Evolutionary conservation across 192 early-diverging fungal species (phyloP).

Genomic region (Backusella australiensis): DNA sequence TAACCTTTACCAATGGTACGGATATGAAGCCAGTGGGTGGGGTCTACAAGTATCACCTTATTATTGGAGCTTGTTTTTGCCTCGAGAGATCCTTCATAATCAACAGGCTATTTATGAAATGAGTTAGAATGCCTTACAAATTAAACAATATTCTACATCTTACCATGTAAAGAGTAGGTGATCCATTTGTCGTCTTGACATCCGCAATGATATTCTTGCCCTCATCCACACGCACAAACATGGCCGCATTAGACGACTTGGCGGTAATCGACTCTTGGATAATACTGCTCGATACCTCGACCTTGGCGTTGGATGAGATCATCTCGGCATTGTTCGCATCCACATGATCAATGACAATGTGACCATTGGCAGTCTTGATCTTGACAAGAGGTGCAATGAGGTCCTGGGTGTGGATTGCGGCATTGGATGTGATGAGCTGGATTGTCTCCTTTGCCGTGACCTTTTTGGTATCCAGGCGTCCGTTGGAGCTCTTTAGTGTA

Average conservation of each 20-base stretch:
- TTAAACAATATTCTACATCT: background rate
- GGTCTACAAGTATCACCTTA: background rate
- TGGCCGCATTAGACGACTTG: background rate
- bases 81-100: background rate
- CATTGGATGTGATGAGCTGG: background rate
- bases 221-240: background rate
- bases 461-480: background rate
- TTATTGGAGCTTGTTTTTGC: background rate
- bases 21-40: background rate
- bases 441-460: background rate
- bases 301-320: background rate
- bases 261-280: background rate
- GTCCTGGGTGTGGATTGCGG: background rate
- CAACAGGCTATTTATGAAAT: background rate
- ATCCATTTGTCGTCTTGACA: background rate
- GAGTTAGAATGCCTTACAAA: background rate
- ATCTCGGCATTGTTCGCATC: background rate
- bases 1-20: background rate
- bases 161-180: background rate
- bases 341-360: background rate
- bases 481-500: background rate
- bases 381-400: background rate
- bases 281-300: background rate
- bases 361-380: background rate
- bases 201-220: background rate